These are phyloP conservation scores for Biscutella laevigata DNA, from an alignment of 441 rosid species.

Conservation along the genomic window DNA sequence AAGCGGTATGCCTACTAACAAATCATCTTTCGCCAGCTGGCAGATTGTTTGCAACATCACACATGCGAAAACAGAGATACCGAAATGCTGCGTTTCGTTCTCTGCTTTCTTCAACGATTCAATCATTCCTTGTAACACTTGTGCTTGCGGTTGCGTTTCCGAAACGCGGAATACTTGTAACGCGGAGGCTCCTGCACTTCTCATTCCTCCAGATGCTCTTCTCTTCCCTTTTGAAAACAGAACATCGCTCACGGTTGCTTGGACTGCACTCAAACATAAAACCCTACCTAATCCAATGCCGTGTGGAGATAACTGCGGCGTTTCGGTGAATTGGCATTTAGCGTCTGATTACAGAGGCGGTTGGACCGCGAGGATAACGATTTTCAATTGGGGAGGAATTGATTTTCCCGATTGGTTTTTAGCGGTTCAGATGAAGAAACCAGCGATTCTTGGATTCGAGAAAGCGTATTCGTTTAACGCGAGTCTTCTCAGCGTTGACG, in stretches of 20 bases:
- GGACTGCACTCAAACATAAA: conserved; percentile 30
- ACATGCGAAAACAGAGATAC: conserved; percentile 22
- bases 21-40: conserved; percentile 44
- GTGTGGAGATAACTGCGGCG: conserved; percentile 52
- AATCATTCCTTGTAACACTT: conserved; percentile 42
- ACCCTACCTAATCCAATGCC: conserved; percentile 42
- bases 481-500: conserved; percentile 31
- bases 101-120: conserved; percentile 50
- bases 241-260: conserved; percentile 27
- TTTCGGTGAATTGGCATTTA: conserved; percentile 47
- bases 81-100: conserved; percentile 48
- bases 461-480: conserved; percentile 41
- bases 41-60: conserved; percentile 50
- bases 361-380: conserved; percentile 43
- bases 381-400: conserved; percentile 47
- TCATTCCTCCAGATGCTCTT: conserved; percentile 30
- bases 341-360: conserved; percentile 36
- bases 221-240: conserved; percentile 47
- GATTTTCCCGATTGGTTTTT: conserved; percentile 37
- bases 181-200: conserved; percentile 31
- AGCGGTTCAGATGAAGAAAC: conserved; percentile 34
- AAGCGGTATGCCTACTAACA: conserved; percentile 34
- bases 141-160: conserved; percentile 45
- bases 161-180: conserved; percentile 32
- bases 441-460: conserved; percentile 35